Percentiles rank a stretch among this genome's conserved stretches.
These are phyloP conservation scores for Acacia pycnantha DNA, from an alignment of 331 rosid species.

Conservation along the genomic window DNA sequence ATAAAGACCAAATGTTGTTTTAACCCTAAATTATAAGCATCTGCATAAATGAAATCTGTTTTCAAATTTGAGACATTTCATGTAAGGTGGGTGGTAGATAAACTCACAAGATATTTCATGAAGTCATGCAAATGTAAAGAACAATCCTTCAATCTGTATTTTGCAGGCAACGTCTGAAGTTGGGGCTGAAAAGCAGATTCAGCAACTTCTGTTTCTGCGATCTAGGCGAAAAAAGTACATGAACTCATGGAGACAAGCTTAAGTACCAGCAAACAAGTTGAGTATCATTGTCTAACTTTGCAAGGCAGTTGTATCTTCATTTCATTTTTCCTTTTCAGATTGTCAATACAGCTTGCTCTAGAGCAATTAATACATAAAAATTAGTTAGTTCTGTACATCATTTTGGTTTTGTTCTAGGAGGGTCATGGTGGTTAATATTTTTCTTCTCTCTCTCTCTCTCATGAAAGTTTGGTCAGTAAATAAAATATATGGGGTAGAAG, in stretches of 20 bases:
- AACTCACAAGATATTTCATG: background rate
- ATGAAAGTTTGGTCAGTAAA: background rate
- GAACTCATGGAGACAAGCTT: conserved; percentile 37
- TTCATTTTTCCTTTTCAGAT: background rate
- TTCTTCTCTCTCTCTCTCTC: background rate
- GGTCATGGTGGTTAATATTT: background rate
- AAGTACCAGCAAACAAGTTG: conserved; percentile 35
- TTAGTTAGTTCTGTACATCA: conserved; percentile 28
- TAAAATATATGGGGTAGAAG: background rate
- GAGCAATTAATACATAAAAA: conserved; percentile 13
- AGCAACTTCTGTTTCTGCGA: conserved; percentile 71
- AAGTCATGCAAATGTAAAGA: background rate
- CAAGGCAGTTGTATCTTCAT: conserved; percentile 2
- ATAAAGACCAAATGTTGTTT: too few species aligned
- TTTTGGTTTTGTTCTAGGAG: conserved; percentile 17
- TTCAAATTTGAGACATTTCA: background rate
- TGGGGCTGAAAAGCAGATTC: conserved; percentile 84
- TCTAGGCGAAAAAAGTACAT: conserved; percentile 63
- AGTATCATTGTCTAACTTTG: conserved; percentile 5
- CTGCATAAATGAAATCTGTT: background rate
- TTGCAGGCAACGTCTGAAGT: conserved; percentile 66
- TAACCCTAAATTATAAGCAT: background rate
- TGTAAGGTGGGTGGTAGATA: background rate
- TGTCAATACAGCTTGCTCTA: conserved; percentile 13
- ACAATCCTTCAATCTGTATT: conserved; percentile 15